A percentile compares a stretch with the other conserved stretches of the same genome.
These are phyloP conservation scores for Tuber indicum DNA, from an alignment of 495 filamentous ascomycete species.

Conservation along the genomic window DNA sequence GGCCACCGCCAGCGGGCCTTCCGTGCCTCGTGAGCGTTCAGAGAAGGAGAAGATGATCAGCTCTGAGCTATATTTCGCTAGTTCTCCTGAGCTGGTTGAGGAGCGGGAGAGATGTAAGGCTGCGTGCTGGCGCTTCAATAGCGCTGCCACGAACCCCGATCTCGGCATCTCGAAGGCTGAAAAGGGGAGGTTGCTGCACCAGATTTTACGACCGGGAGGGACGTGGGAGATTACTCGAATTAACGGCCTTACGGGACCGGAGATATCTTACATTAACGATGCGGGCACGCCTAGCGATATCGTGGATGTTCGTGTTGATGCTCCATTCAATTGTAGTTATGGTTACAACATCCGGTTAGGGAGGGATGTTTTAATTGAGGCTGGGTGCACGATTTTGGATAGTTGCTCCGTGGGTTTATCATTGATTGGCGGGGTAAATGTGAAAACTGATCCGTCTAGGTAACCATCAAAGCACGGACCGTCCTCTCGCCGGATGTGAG, in stretches of 20 bases:
- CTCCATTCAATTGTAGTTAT: slow-evolving; percentile 90
- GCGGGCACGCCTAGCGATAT: slow-evolving; percentile 51
- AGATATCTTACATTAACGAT: slow-evolving; percentile 36
- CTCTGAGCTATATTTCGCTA: slow-evolving; percentile 73
- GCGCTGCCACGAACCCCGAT: slow-evolving; percentile 65
- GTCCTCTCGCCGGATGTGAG: slow-evolving; percentile 82
- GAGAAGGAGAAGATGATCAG: slow-evolving; percentile 94
- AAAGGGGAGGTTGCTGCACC: slow-evolving; percentile 69
- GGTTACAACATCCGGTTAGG: slow-evolving; percentile 90
- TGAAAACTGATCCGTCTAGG: slow-evolving; percentile 44
- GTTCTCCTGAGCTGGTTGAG: slow-evolving; percentile 67
- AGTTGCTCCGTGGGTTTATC: slow-evolving; percentile 52
- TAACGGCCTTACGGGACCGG: slow-evolving; percentile 22
- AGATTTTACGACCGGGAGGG: slow-evolving; percentile 52
- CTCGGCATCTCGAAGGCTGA: slow-evolving; percentile 69
- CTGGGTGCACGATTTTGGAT: slow-evolving; percentile 83
- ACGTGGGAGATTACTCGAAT: slow-evolving; percentile 26
- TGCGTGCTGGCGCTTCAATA: slow-evolving; percentile 84
- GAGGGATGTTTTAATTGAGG: slow-evolving; percentile 75
- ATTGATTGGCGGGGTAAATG: slow-evolving; percentile 1
- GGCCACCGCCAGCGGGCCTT: slow-evolving; percentile 52
- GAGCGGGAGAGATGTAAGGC: slow-evolving; percentile 82
- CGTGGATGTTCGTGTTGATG: slow-evolving; percentile 70
- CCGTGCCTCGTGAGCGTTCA: slow-evolving; percentile 47
- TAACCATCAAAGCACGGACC: slow-evolving; percentile 71